Evolutionary conservation across 2,329 filamentous ascomycete genomes (phyloP).

Genomic region (Domatiomyces globalis): DNA sequence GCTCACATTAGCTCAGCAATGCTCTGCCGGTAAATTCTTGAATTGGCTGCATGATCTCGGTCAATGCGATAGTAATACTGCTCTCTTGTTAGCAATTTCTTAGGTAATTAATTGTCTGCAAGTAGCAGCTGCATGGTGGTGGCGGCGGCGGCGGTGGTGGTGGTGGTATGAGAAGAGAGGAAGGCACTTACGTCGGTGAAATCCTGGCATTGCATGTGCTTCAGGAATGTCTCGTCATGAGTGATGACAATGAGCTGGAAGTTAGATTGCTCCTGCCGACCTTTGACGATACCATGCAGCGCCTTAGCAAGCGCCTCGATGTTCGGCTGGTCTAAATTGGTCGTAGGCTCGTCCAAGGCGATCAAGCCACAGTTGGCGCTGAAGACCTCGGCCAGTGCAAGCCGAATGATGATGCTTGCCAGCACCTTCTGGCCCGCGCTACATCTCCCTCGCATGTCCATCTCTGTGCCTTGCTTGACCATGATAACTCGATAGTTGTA

Average conservation of each 20-base stretch:
- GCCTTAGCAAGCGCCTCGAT: slow-evolving; percentile 77
- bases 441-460: slow-evolving; percentile 98
- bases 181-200: slow-evolving; percentile 51
- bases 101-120: too few relatives aligned
- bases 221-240: slow-evolving; percentile 91
- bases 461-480: slow-evolving; percentile 92
- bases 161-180: too few relatives aligned
- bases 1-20: slow-evolving; percentile 34
- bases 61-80: slow-evolving; percentile 69
- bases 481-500: slow-evolving; percentile 98
- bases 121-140: background rate
- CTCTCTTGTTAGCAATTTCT: background rate
- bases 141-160: too few relatives aligned
- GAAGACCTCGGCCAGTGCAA: slow-evolving; percentile 92
- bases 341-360: slow-evolving; percentile 92
- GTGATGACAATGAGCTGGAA: slow-evolving; percentile 98
- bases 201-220: slow-evolving; percentile 84
- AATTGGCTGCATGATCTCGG: slow-evolving; percentile 73
- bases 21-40: slow-evolving; percentile 57
- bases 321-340: slow-evolving; percentile 90
- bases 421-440: slow-evolving; percentile 94
- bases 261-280: slow-evolving; percentile 72
- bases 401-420: slow-evolving; percentile 90
- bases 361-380: slow-evolving; percentile 92
- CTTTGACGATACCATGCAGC: slow-evolving; percentile 72